Evolutionary conservation across 2,329 filamentous ascomycete genomes (phyloP), one percentile per base, ranked within the genome.

Genomic region (Mycosphaerelloides madeirae): DNA sequence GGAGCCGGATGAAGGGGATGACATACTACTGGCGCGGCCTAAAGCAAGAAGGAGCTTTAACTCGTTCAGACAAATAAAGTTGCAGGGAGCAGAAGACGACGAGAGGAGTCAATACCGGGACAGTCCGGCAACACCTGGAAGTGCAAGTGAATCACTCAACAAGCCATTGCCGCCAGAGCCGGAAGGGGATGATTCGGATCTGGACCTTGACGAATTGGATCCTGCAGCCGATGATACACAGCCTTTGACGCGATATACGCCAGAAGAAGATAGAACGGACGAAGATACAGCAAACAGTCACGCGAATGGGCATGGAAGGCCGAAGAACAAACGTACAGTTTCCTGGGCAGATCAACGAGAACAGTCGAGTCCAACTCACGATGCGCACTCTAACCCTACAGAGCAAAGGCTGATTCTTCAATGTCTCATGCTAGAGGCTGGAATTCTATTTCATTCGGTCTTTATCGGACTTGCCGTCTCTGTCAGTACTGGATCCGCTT

Each of bases 381-480:
- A 49, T 37, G 44, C 28, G n/a, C 33, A 40, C 19, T 32, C 49
- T 15, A 48, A 43, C 8, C 46, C 53, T 5, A 52, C 73, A 66
- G 73, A 78, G 64, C 76, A 78, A 58, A 84, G 80, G 56, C 78
- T 82, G 63, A 76, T 84, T 2, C 72, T 87, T 56, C 85, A 89
- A 65, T 87, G 86, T 53, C 77, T 85, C 3, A 74, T 89, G 2
- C 75, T 89, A 4, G 85, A 89, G 64, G 82, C 84, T 44, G 85
- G 85, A 49, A 89, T 89, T 52, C 72, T 89, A 9, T 89, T 89
- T 62, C 85, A 89, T 67, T 85, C 81, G 49, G 77, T 89, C 47
- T 87, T 87, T 62, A 83, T 87, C 44, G 83, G 83, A 46, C 84
- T 86, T 74, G 84, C 84, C 0, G 68, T 87, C 19, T 83, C 80